Evolutionary conservation across 352 stramenopile genomes (phyloP), one percentile per base, ranked within the genome.

Genomic region (Globisporangium splendens): DNA sequence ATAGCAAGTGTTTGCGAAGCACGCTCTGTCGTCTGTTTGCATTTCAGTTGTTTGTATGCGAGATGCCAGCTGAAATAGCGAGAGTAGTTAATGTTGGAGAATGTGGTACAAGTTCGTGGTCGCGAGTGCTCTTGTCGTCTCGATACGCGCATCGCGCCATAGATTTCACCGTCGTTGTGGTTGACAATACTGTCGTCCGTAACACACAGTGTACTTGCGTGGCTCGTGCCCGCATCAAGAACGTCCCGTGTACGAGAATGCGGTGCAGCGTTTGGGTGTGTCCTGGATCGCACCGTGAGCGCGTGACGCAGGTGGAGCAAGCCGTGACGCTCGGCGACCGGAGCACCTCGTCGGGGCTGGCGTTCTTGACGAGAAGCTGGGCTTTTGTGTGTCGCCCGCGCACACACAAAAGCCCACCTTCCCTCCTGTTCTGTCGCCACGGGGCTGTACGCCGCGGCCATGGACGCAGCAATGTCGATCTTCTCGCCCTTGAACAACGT

Each of bases 401-500:
- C 95, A 97, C 50, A 80, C 89, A 79, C 98, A 99, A 81, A 96
- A 99, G 46, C 95, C 96, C 35, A 69, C 76, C 20, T 80, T 99
- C 96, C 98, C 97, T 99, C 96, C 97, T 99, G 64, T 97, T 93
- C 75, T 99, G 96, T 97, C 98, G 96, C 96, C 15, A 88, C 65
- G 5, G 98, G 98, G 68, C 98, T 88, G 77, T 99, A 99, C 7
- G 89, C 90, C 38, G 86, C 72, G 7, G 83, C 76, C 93, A 99
- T 99, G 49, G 85, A 79, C 47, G 75, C 68, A 10, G 51, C 65
- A 68, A 99, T 80, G 60, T 96, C 83, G 69, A 98, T 99, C 75
- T 98, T 98, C 28, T 98, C 76, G 38, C 95, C 96, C 64, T 97
- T 97, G 50, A 91, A 89, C 22, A 95, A 98, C 31, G 57, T 84